Evolutionary conservation across 345 rosid genomes (phyloP).

Genomic region (Lepidium didymum): DNA sequence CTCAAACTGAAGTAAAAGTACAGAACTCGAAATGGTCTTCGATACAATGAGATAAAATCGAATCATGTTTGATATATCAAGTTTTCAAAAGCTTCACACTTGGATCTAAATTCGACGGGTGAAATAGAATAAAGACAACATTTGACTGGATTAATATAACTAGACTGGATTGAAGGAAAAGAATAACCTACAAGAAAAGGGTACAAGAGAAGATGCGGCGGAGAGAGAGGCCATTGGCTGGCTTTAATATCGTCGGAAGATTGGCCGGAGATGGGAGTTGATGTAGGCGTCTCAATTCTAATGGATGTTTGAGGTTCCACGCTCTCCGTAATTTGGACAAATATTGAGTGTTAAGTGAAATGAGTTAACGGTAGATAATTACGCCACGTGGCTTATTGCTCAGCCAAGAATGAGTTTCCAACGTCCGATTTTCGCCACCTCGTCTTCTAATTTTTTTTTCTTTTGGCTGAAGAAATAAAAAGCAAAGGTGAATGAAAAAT

Average conservation of each 20-base stretch:
- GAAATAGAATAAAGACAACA: not conserved
- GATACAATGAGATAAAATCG: not conserved
- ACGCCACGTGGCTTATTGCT: conserved; percentile 11
- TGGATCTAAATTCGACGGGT: not conserved
- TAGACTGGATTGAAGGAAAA: not conserved
- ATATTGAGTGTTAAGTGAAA: not conserved
- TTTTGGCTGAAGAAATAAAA: not conserved
- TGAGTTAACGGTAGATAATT: conserved; percentile 16
- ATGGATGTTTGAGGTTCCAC: conserved; percentile 24
- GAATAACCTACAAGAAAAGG: conserved; percentile 13
- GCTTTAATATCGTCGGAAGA: not conserved
- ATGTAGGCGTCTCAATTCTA: conserved; percentile 10
- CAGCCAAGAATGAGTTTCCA: conserved; percentile 12
- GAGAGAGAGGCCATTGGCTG: conserved; percentile 18
- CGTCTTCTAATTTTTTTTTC: not conserved
- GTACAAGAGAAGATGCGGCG: conserved; percentile 19
- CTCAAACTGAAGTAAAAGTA: not conserved
- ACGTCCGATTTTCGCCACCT: conserved; percentile 22
- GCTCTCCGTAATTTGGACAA: not conserved
- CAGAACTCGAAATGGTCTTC: not conserved
- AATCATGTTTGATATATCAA: not conserved
- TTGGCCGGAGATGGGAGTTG: conserved; percentile 8
- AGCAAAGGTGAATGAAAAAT: not conserved
- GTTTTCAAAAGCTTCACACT: not conserved
- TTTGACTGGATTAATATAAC: not conserved